phyloP scores from a whole-genome alignment of 208 protist genomes.

The Trypanosoma cruzi region DNA sequence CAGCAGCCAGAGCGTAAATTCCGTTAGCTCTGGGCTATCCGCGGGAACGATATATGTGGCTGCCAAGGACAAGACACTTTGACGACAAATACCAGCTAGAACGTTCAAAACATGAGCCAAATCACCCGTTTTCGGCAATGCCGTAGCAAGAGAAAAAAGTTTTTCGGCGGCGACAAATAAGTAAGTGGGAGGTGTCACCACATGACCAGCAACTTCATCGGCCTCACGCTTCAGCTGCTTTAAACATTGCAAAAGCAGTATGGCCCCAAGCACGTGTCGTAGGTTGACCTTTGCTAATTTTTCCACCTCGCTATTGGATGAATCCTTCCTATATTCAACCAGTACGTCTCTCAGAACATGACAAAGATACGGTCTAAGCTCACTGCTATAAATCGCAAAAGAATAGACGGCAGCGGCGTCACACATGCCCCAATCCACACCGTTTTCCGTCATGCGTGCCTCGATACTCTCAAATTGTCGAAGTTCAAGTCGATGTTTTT shows the following conservation, averaged over 20 bases:
- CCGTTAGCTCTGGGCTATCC: conserved; percentile 43
- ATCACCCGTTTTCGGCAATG: conserved; percentile 3
- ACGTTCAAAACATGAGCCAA: not conserved
- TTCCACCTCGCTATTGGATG: not conserved
- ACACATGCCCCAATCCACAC: conserved; percentile 29
- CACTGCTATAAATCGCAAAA: conserved; percentile 19
- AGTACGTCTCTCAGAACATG: conserved; percentile 24
- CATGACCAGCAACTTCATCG: conserved; percentile 2
- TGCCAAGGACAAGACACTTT: conserved; percentile 29
- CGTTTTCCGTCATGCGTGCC: conserved; percentile 28
- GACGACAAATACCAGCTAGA: conserved; percentile 23
- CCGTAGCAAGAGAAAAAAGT: conserved; percentile 13
- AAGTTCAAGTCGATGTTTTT: not conserved
- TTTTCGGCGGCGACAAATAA: conserved; percentile 21
- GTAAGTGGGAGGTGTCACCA: conserved; percentile 22
- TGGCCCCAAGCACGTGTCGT: conserved; percentile 25
- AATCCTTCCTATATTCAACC: not conserved
- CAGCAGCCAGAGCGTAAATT: conserved; percentile 78
- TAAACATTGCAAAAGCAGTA: conserved; percentile 17
- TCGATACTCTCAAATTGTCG: conserved; percentile 29
- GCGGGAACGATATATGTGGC: conserved; percentile 38
- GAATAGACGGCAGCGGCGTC: conserved; percentile 26
- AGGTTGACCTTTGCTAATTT: conserved; percentile 1
- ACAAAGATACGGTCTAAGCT: conserved; percentile 23
- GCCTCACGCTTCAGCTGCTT: conserved; percentile 13